These are phyloP conservation scores for Phytophthora pisi DNA, from an alignment of 352 stramenopile species.

Conservation along the genomic window DNA sequence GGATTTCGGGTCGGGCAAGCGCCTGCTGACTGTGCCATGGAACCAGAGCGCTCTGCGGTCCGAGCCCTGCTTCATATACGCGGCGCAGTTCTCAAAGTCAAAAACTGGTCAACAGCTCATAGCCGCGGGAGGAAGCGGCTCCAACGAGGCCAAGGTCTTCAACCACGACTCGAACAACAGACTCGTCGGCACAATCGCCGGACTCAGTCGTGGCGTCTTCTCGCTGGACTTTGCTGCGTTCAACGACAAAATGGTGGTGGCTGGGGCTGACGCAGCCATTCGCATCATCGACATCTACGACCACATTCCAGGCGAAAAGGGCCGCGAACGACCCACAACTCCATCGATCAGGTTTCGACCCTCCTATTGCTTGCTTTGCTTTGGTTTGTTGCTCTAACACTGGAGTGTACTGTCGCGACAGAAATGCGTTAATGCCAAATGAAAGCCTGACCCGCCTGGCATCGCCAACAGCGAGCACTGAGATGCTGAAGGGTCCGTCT, in stretches of 20 bases:
- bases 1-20: constrained; percentile 89
- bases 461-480: constrained; percentile 35
- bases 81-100: constrained; percentile 86
- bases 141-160: constrained; percentile 93
- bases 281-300: constrained; percentile 91
- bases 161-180: constrained; percentile 74
- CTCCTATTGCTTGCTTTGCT: neutral
- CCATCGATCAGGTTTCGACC: constrained; percentile 56
- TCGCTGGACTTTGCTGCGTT: constrained; percentile 80
- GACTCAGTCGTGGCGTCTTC: constrained; percentile 85
- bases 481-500: constrained; percentile 43
- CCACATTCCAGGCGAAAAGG: constrained; percentile 68
- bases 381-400: neutral
- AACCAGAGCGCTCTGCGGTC: constrained; percentile 79
- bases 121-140: constrained; percentile 85
- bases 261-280: constrained; percentile 84
- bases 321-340: constrained; percentile 69
- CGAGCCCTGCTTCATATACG: constrained; percentile 90
- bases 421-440: constrained; percentile 58
- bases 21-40: constrained; percentile 81
- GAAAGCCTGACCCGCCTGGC: constrained; percentile 41
- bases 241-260: constrained; percentile 87
- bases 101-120: constrained; percentile 67
- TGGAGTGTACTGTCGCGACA: constrained; percentile 4
- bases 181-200: constrained; percentile 85